Evolutionary conservation across 805 yeast species (phyloP).

Genomic region (Saturnispora besseyi): DNA sequence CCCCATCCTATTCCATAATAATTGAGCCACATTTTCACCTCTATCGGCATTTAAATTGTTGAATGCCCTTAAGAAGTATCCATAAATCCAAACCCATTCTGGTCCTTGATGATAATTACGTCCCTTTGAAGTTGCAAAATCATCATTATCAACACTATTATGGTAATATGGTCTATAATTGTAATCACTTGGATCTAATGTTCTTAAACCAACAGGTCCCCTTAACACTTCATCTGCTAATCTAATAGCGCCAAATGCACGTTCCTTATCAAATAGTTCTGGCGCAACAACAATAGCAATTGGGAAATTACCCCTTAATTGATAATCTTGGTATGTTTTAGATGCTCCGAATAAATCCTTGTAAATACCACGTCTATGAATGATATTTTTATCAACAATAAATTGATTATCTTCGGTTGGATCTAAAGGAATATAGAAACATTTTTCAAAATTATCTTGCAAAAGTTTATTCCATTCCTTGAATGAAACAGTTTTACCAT

Average conservation of each 20-base stretch:
- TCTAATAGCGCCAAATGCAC: constrained; percentile 56
- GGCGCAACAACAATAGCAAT: constrained; percentile 95
- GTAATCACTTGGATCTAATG: constrained; percentile 86
- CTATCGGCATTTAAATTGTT: constrained; percentile 36
- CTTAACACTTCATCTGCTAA: constrained; percentile 66
- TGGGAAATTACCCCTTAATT: constrained; percentile 83
- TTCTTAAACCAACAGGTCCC: constrained; percentile 88
- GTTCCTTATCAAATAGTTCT: constrained; percentile 60
- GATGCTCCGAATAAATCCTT: constrained; percentile 78
- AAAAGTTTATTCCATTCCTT: constrained; percentile 65
- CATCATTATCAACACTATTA: constrained; percentile 71
- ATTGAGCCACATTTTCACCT: constrained; percentile 14
- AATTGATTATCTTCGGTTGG: constrained; percentile 51
- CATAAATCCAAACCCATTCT: constrained; percentile 93
- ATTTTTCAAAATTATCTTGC: constrained; percentile 66
- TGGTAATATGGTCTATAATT: constrained; percentile 86
- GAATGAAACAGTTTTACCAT: constrained; percentile 50
- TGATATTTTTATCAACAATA: constrained; percentile 52
- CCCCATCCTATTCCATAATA: constrained; percentile 49
- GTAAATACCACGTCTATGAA: constrained; percentile 89
- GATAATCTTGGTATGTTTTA: constrained; percentile 89
- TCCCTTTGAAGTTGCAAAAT: constrained; percentile 91
- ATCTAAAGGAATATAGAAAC: constrained; percentile 66
- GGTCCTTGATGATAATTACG: constrained; percentile 98
- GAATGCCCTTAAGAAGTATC: constrained; percentile 79